phyloP scores from a whole-genome alignment of 2,329 filamentous ascomycete species.

The Pestalotiopsis sp. region DNA sequence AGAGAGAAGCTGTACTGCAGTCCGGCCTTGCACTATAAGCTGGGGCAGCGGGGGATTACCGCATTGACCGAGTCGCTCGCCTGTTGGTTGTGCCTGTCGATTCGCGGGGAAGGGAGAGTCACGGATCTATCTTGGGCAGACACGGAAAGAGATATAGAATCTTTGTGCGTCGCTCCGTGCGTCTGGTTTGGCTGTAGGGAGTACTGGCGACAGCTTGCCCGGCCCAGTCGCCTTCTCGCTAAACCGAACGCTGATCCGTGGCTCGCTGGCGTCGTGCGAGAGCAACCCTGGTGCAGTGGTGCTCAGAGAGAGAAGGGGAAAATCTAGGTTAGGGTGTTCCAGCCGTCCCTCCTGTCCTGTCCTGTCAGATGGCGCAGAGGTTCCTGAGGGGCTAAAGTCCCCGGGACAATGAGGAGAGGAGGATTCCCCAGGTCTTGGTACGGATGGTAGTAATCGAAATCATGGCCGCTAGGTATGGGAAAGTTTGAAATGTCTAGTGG shows the following conservation, averaged over 20 bases:
- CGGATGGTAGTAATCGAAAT: background rate
- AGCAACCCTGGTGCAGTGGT: background rate
- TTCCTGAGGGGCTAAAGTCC: slow-evolving; percentile 10
- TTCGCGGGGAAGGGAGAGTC: background rate
- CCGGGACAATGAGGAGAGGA: background rate
- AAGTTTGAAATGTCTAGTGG: background rate
- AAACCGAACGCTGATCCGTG: background rate
- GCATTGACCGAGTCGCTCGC: background rate
- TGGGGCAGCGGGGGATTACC: background rate
- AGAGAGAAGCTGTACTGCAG: too few species aligned
- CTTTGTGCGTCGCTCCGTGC: background rate
- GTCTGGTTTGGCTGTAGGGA: background rate
- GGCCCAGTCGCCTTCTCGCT: background rate
- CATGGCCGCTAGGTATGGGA: slow-evolving; percentile 6
- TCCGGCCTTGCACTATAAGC: background rate
- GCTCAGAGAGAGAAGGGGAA: background rate
- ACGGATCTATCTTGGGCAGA: background rate
- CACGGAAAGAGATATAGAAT: background rate
- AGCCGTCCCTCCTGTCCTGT: slow-evolving; percentile 7
- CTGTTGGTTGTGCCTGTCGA: background rate
- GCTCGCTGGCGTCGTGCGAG: slow-evolving; percentile 4
- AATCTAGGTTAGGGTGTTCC: background rate
- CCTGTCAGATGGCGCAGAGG: slow-evolving; percentile 9
- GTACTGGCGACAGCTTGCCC: background rate
- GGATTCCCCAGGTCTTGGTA: background rate